phyloP scores from a whole-genome alignment of 1,284 basidiomycete genomes.

The Ceratobasidium sp. region DNA sequence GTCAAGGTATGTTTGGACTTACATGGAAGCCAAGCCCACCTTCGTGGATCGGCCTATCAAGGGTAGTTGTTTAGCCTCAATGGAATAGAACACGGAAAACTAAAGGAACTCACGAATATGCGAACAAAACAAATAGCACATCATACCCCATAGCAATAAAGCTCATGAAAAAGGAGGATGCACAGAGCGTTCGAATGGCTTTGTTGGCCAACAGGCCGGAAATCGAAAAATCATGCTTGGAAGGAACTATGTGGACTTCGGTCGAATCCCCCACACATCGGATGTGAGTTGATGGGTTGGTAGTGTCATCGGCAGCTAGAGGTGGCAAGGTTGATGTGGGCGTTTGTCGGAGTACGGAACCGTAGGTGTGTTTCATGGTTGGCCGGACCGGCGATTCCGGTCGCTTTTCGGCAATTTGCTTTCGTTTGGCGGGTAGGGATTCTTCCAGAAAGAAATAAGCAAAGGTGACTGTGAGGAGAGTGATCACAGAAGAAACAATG shows the following conservation, averaged over 20 bases:
- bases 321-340: slow-evolving; percentile 5
- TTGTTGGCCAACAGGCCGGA: slow-evolving; percentile 59
- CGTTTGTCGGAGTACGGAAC: slow-evolving; percentile 33
- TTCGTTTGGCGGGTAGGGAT: slow-evolving; percentile 50
- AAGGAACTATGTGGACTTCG: slow-evolving; percentile 40
- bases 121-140: slow-evolving; percentile 71
- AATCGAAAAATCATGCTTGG: slow-evolving; percentile 47
- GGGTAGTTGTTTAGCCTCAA: neutral
- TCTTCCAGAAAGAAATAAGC: slow-evolving; percentile 64
- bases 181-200: slow-evolving; percentile 60
- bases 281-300: slow-evolving; percentile 22
- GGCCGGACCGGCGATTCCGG: neutral
- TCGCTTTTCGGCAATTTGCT: slow-evolving; percentile 4
- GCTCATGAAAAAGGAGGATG: slow-evolving; percentile 64
- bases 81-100: slow-evolving; percentile 43
- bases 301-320: slow-evolving; percentile 14
- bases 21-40: slow-evolving; percentile 68
- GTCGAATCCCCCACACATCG: slow-evolving; percentile 44
- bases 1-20: slow-evolving; percentile 45
- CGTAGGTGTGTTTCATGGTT: neutral
- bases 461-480: slow-evolving; percentile 55
- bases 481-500: slow-evolving; percentile 55
- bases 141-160: slow-evolving; percentile 69
- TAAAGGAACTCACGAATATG: slow-evolving; percentile 52
- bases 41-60: slow-evolving; percentile 52